Evolutionary conservation across 306 rosid species (phyloP), one percentile per base, ranked within the genome.

Genomic region (Cucurbita ficifolia): DNA sequence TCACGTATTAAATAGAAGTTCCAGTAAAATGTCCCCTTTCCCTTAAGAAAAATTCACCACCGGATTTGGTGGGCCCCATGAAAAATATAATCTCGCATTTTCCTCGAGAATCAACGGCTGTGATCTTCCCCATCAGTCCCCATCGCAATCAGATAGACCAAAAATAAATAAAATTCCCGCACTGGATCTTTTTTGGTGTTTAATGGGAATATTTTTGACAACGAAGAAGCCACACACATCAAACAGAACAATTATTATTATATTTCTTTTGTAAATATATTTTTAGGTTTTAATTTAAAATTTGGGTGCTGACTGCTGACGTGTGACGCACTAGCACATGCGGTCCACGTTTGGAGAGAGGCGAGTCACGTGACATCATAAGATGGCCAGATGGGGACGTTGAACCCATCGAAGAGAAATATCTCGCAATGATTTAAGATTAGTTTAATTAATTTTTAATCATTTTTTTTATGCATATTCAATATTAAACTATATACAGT

Each of bases 291-390:
- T n/a, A 1, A 35, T 35, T 60, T n/a, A 1, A 6, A 18, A 18
- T n/a, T 42, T 40, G 18, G 72, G 53, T 54, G 6, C n/a, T 68
- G 19, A 57, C 10, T 56, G 76, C 78, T 77, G 80, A 77, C 70
- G 74, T 50, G 82, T 64, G 2, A 24, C 57, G 76, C 86, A 80
- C 78, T 43, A 29, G n/a, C 72, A 51, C 84, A 22, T 72, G 84
- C 60, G 72, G 78, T 77, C 80, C 80, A 75, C 80, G 80, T 75
- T 79, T 72, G 10, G 0, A 4, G 55, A 43, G 18, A 29, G 29
- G 79, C 81, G 73, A 14, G 13, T 45, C 78, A 53, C 69, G 71
- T 51, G 82, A 77, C 80, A 29, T 75, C 82, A 70, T 73, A 1
- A 35, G 16, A 10, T 29, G 33, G 33, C 33, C 33, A 29, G 33